A percentile compares a stretch with the other conserved stretches of the same genome.
Conservation (phyloP, 176 grass and related monocot species). For the Saccharum spontaneum region DNA sequence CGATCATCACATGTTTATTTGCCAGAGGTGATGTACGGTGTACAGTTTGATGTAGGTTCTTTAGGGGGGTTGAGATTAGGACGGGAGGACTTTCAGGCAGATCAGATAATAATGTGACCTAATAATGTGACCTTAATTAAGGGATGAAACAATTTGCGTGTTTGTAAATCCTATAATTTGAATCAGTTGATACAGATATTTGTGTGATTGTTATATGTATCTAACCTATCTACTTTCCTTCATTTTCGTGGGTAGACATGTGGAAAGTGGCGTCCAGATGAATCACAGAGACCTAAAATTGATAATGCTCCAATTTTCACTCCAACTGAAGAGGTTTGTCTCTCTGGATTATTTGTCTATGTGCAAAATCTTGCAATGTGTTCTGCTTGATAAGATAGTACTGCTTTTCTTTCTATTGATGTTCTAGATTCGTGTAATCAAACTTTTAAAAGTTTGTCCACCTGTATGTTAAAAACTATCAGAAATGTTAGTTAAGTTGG, state of each 20-base stretch:
- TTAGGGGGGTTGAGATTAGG: neutral
- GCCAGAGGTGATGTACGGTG: neutral
- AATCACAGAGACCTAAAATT: constrained; percentile 64
- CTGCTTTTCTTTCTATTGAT: neutral
- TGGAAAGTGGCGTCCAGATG: constrained; percentile 53
- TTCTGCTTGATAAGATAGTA: neutral
- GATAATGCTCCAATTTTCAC: constrained; percentile 84
- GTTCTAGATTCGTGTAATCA: neutral
- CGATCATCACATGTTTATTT: constrained; percentile 1
- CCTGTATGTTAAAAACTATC: neutral
- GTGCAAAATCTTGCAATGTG: constrained; percentile 9
- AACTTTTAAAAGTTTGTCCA: neutral
- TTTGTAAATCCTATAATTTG: neutral
- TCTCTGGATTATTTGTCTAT: constrained; percentile 33
- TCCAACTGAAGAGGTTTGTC: constrained; percentile 90
- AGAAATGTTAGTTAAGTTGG: neutral
- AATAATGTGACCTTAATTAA: neutral
- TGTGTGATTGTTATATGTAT: neutral
- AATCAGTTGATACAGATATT: neutral
- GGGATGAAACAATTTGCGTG: neutral
- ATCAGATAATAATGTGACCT: neutral
- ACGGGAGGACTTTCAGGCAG: neutral
- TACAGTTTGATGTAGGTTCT: neutral
- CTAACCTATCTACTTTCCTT: neutral
- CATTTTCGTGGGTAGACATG: constrained; percentile 26